Evolutionary conservation across 1,139 yeast species (phyloP), one percentile per base, ranked within the genome.

Genomic region (Kurtzmaniella quercitrusa): DNA sequence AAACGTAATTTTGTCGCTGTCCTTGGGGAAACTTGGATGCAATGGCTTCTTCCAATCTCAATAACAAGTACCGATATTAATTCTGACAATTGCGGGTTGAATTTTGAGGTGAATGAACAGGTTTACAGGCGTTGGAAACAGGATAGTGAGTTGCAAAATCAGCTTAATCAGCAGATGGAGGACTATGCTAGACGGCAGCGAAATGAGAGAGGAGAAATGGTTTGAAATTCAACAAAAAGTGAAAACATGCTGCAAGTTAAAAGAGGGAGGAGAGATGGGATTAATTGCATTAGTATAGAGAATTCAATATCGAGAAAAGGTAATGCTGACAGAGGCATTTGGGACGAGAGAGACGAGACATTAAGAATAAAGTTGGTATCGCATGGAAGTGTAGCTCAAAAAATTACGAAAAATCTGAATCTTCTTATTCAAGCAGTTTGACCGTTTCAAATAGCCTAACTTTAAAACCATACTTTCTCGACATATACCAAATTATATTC

Each of bases 11-110:
- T 91, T 84, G 50, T 58, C 16, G 71, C 75, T 14, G 76, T 88
- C 1, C 84, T 93, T 95, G 98, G 98, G 0, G 50, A 60, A 2
- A 58, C 64, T 1, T 71, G 80, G 75, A 42, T 50, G 16, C 80
- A 81, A 47, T 89, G 97, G 97, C 30, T 84, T 3, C 56, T 89
- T 0, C 98, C 98, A 0, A 55, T 85, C 0, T 37, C 50, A 4
- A 61, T 64, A 5, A 57, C 67, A 2, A 44, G 52, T 39, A 44
- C 49, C 39, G 43, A 56, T 3, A 45, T 63, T 19, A 40, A 56
- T 21, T 66, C 68, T 33, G 53, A 58, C 5, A 61, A 66, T 38
- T 71, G 75, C 45, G 88, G 88, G 1, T 53, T 82, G 17, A 77
- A 70, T 50, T 82, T 65, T 47, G 69, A 61, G 33, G 67, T 79